Evolutionary conservation across 2,329 filamentous ascomycete genomes (phyloP).

Genomic region (Aspergillus novoparasiticus): DNA sequence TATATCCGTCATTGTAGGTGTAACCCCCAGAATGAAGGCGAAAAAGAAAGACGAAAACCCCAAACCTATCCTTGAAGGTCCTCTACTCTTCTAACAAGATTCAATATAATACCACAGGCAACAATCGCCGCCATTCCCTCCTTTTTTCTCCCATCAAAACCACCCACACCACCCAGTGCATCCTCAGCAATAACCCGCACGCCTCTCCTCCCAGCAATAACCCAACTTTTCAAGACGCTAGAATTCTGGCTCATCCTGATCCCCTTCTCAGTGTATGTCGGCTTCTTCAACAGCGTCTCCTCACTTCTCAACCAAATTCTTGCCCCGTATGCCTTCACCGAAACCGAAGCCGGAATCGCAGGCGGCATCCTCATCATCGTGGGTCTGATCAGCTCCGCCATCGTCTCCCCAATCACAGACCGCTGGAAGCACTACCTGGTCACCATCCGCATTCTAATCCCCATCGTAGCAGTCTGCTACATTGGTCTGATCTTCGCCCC

Average conservation of each 20-base stretch:
- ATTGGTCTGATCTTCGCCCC: slow-evolving; percentile 83
- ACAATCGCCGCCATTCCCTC: slow-evolving; percentile 70
- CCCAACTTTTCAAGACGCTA: slow-evolving; percentile 58
- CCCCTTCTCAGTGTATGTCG: slow-evolving; percentile 83
- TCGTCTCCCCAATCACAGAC: slow-evolving; percentile 81
- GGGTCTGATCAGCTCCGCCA: slow-evolving; percentile 75
- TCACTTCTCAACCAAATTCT: slow-evolving; percentile 90
- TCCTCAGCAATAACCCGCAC: slow-evolving; percentile 60
- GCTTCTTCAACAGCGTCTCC: slow-evolving; percentile 90
- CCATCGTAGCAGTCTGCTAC: slow-evolving; percentile 72
- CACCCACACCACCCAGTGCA: slow-evolving; percentile 75
- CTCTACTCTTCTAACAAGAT: background rate
- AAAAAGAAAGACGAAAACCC: background rate
- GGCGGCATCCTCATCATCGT: slow-evolving; percentile 88
- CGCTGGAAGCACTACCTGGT: slow-evolving; percentile 77
- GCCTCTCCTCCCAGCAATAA: slow-evolving; percentile 58
- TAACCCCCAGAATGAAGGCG: background rate
- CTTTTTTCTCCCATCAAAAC: slow-evolving; percentile 75
- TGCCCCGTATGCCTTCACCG: slow-evolving; percentile 78
- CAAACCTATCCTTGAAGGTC: background rate
- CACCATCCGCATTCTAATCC: slow-evolving; percentile 73
- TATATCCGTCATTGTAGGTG: slow-evolving; percentile 75
- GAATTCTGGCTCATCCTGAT: slow-evolving; percentile 81
- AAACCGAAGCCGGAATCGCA: slow-evolving; percentile 84
- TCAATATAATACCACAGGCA: slow-evolving; percentile 44